These are phyloP conservation scores for Aquanectria penicillioides DNA, from an alignment of 2,329 filamentous ascomycete species.

Conservation along the genomic window DNA sequence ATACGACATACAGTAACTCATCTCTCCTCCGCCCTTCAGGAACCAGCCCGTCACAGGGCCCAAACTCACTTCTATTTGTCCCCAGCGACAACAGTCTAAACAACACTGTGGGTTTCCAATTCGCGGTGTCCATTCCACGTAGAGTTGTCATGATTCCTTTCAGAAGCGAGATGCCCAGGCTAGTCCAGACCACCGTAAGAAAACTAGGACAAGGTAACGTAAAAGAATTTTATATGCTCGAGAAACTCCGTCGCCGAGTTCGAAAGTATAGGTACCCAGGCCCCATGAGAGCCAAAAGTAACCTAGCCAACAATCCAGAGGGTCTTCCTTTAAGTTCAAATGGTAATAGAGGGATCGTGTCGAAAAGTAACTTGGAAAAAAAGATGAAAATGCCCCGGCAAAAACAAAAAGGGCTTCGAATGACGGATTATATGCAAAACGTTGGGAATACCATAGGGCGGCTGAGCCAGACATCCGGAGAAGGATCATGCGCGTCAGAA, in stretches of 20 bases:
- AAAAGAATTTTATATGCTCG: slow-evolving; percentile 20
- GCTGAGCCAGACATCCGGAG: slow-evolving; percentile 1
- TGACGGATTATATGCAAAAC: slow-evolving; percentile 17
- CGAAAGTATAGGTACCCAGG: slow-evolving; percentile 7
- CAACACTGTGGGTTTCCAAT: not conserved
- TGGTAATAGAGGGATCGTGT: slow-evolving; percentile 22
- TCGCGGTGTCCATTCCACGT: not conserved
- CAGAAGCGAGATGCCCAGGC: not conserved
- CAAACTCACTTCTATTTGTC: not conserved
- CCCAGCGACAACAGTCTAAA: not conserved
- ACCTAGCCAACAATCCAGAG: slow-evolving; percentile 13
- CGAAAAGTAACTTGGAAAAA: slow-evolving; percentile 14
- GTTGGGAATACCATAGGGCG: slow-evolving; percentile 10
- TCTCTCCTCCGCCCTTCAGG: slow-evolving; percentile 12
- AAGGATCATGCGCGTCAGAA: slow-evolving; percentile 3
- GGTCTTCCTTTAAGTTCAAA: slow-evolving; percentile 16
- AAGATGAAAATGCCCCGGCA: slow-evolving; percentile 13
- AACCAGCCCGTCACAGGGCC: slow-evolving; percentile 13
- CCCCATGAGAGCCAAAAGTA: not conserved
- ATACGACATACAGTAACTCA: not conserved
- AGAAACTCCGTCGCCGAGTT: slow-evolving; percentile 8
- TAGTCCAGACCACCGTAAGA: slow-evolving; percentile 6
- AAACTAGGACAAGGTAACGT: slow-evolving; percentile 4
- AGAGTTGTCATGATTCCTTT: not conserved
- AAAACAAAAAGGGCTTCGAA: slow-evolving; percentile 4